Evolutionary conservation across 352 stramenopile species (phyloP), one percentile per base, ranked within the genome.

Genomic region (Phytopythium chamaehyphon): DNA sequence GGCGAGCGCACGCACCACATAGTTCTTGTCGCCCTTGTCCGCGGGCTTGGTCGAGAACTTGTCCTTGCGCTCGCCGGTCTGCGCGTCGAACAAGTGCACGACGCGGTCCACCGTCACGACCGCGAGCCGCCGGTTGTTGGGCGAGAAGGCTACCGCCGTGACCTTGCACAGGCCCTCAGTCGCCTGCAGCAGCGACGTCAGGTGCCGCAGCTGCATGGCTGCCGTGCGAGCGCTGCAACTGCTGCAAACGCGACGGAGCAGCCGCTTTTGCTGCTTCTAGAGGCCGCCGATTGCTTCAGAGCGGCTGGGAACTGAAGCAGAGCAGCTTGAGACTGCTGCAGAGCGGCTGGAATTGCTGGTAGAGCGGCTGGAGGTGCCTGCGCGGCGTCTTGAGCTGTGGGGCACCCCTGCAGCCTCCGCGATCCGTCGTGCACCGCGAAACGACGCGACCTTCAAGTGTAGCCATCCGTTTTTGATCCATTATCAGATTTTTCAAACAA

Each of bases 21-120:
- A 98, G 62, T 96, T 98, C 65, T 97, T 98, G 51, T 93, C 88
- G 46, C 66, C 93, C 62, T 97, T 98, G 48, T 97, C 93, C 4
- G 88, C 83, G 9, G 93, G 88, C 60, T 98, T 98, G 40, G 93
- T 98, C 12, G 88, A 96, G 65, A 98, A 98, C 64, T 97, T 98
- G 60, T 98, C 92, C 60, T 95, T 92, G 42, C 87, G 75, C 59
- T 98, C 88, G 9, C 93, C 93, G 2, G 83, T 96, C 45, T 96
- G 67, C 15, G 93, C 89, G 53, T 98, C 91, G 59, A 96, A 98
- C 50, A 98, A 77, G 51, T 92, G 74, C 49, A 97, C 91, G n/a
- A 98, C 86, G 51, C 90, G 75, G 51, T 98, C 92, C 24, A 96
- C 86, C 0, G 91, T 98, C 33, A 96, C 93, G 26, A 98, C 85